Conservation (phyloP, 225 moss, liverwort and hornwort genomes). For the Climacium dendroides region DNA sequence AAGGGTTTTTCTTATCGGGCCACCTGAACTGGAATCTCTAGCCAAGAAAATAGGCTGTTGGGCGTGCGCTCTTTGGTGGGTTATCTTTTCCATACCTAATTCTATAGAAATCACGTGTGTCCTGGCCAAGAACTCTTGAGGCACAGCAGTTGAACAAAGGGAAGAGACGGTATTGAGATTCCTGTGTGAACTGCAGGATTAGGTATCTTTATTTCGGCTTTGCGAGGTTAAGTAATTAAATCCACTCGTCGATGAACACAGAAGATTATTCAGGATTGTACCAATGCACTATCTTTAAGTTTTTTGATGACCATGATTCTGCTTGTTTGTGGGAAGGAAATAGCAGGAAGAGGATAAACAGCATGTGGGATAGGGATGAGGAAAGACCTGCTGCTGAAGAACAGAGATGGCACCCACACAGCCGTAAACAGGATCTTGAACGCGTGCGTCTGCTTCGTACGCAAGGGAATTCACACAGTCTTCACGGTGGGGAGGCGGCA, state of each 20-base stretch:
- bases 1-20: conserved; percentile 2
- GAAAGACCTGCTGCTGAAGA: conserved; percentile 76
- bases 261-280: not conserved
- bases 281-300: not conserved
- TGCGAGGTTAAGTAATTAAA: not conserved
- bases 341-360: not conserved
- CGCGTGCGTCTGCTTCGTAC: conserved; percentile 93
- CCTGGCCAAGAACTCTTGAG: not conserved
- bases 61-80: not conserved
- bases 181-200: not conserved
- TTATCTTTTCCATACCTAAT: not conserved
- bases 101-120: not conserved
- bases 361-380: not conserved
- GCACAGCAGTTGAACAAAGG: not conserved
- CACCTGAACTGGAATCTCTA: not conserved
- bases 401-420: conserved; percentile 95
- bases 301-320: not conserved
- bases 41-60: not conserved
- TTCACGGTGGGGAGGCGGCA: conserved; percentile 94
- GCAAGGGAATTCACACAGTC: conserved; percentile 97
- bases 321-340: not conserved
- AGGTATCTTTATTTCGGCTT: not conserved
- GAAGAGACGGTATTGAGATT: not conserved
- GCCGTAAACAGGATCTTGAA: conserved; percentile 96
- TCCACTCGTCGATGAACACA: not conserved